A percentile compares a stretch with the other conserved stretches of the same genome.
Evolutionary conservation across 768 basidiomycete species (phyloP).

Genomic region (Kwoniella botswanensis): DNA sequence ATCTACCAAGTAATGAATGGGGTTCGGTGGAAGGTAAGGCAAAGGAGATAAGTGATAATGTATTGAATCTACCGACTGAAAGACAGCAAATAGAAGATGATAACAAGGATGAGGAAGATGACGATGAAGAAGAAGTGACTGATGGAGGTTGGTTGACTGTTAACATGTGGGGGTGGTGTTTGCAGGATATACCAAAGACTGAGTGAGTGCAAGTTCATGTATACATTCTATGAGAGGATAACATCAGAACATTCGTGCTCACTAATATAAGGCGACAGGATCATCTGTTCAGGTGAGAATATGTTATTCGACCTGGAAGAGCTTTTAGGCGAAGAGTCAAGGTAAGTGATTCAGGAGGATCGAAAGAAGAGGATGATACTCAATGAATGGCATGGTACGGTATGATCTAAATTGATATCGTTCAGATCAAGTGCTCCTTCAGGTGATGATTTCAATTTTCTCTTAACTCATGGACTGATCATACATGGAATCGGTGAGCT

Average conservation of each 20-base stretch:
- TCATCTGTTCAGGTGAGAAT: slow-evolving; percentile 18
- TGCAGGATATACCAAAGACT: slow-evolving; percentile 9
- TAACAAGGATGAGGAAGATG: background rate
- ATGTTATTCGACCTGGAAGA: slow-evolving; percentile 25
- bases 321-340: slow-evolving; percentile 5
- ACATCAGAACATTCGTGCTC: background rate
- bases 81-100: background rate
- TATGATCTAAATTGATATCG: background rate
- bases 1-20: slow-evolving; percentile 5
- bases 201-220: slow-evolving; percentile 11
- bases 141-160: slow-evolving; percentile 15
- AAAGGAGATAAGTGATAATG: background rate
- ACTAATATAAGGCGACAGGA: slow-evolving; percentile 1
- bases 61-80: background rate
- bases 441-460: slow-evolving; percentile 24
- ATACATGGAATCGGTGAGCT: slow-evolving; percentile 29
- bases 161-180: slow-evolving; percentile 31
- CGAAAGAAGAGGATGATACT: background rate
- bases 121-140: background rate
- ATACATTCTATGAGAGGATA: background rate
- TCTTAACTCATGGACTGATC: slow-evolving; percentile 27
- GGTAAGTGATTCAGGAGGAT: slow-evolving; percentile 5
- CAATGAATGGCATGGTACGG: background rate
- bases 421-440: slow-evolving; percentile 10
- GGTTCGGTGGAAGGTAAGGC: background rate